Evolutionary conservation across 2,329 filamentous ascomycete genomes (phyloP).

Genomic region (Ramularia endophylla): DNA sequence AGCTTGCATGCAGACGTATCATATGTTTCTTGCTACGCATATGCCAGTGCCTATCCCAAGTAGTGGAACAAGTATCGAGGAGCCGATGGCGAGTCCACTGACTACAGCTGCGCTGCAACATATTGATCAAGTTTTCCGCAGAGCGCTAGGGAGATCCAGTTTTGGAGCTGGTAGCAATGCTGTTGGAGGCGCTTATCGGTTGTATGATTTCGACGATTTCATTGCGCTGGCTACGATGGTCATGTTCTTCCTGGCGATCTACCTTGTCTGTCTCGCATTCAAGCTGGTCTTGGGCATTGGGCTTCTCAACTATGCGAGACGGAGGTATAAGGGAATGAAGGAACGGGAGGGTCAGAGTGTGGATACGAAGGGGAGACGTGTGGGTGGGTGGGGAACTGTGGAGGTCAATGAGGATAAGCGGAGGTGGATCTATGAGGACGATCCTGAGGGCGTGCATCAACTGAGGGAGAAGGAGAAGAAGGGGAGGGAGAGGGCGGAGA

Average conservation of each 20-base stretch:
- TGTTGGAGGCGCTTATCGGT: conserved; percentile 23
- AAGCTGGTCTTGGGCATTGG: conserved; percentile 78
- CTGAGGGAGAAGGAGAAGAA: conserved; percentile 58
- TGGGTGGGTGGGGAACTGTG: conserved; percentile 77
- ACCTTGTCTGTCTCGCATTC: conserved; percentile 74
- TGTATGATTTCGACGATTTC: conserved; percentile 59
- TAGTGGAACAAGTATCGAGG: conserved; percentile 58
- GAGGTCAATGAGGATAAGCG: conserved; percentile 86
- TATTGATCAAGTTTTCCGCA: conserved; percentile 70
- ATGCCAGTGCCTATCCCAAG: conserved; percentile 68
- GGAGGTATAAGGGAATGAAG: conserved; percentile 77
- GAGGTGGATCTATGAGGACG: conserved; percentile 80
- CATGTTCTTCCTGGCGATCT: conserved; percentile 76
- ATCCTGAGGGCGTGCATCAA: conserved; percentile 61
- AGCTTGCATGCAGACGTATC: conserved; percentile 89
- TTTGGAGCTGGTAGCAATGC: conserved; percentile 47
- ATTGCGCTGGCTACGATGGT: conserved; percentile 77
- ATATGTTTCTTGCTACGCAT: conserved; percentile 92
- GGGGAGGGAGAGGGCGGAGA: conserved; percentile 47
- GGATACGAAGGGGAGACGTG: conserved; percentile 64
- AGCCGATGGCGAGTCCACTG: conserved; percentile 49
- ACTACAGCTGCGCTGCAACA: conserved; percentile 72
- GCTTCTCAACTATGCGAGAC: conserved; percentile 71
- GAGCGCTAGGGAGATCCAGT: conserved; percentile 67
- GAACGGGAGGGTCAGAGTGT: conserved; percentile 48